A percentile compares a stretch with the other conserved stretches of the same genome.
These are phyloP conservation scores for Theobroma cacao DNA, from an alignment of 345 rosid genomes.

Conservation along the genomic window DNA sequence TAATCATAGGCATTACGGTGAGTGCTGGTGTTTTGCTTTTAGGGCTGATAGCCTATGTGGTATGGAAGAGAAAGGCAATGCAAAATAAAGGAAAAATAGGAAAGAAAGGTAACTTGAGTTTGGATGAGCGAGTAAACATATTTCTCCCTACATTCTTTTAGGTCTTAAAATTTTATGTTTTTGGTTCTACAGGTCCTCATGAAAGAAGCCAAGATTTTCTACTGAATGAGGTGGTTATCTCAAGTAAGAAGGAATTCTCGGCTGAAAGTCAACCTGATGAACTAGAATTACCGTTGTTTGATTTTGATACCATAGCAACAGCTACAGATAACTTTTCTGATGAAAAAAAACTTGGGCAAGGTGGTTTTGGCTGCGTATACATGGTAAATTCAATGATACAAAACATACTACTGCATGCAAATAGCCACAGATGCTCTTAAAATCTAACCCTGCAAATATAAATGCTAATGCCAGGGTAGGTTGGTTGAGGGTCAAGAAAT, in stretches of 20 bases:
- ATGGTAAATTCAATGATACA: constrained; percentile 44
- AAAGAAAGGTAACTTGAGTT: constrained; percentile 33
- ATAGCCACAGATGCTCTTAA: background rate
- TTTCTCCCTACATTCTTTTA: background rate
- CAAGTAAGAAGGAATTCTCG: constrained; percentile 53
- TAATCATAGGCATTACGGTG: constrained; percentile 45
- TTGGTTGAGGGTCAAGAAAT: constrained; percentile 59
- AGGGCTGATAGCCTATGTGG: constrained; percentile 23
- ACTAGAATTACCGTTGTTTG: constrained; percentile 49
- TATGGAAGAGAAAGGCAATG: constrained; percentile 55
- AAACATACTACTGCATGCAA: background rate
- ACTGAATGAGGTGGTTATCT: constrained; percentile 51
- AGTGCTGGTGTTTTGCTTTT: constrained; percentile 44
- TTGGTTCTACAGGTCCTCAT: constrained; percentile 27
- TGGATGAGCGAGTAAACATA: background rate
- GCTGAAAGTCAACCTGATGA: constrained; percentile 45
- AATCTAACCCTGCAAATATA: background rate
- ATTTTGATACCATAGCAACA: constrained; percentile 38
- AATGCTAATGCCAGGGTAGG: constrained; percentile 41
- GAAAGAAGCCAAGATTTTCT: constrained; percentile 69
- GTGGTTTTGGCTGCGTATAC: constrained; percentile 80
- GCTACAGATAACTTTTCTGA: constrained; percentile 52
- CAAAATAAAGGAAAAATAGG: constrained; percentile 10
- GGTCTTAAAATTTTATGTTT: background rate
- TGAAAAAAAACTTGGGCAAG: constrained; percentile 57